These are phyloP conservation scores for Pseudogymnoascus sp. DNA, from an alignment of 2,329 filamentous ascomycete species.

Conservation along the genomic window DNA sequence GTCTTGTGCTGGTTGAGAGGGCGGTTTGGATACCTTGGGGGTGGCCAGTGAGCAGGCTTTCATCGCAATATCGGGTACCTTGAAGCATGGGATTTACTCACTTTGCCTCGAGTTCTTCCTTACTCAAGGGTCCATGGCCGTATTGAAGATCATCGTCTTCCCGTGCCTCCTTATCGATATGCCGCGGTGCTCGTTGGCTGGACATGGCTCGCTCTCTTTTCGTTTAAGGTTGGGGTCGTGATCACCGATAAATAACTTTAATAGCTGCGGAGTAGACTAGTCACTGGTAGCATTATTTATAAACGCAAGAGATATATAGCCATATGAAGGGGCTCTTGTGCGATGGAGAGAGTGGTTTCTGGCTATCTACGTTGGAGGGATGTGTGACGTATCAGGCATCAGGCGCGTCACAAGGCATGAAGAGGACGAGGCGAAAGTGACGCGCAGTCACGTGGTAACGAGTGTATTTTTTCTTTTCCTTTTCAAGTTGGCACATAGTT, in stretches of 20 bases:
- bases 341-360: neutral
- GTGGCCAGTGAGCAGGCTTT: slow-evolving; percentile 12
- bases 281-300: neutral
- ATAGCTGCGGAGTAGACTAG: neutral
- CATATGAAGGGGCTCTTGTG: neutral
- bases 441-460: neutral
- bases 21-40: slow-evolving; percentile 65
- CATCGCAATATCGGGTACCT: neutral
- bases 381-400: slow-evolving; percentile 1
- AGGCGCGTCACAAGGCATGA: neutral
- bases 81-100: slow-evolving; percentile 12
- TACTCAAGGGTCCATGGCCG: slow-evolving; percentile 31
- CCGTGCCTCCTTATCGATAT: slow-evolving; percentile 19
- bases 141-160: slow-evolving; percentile 41
- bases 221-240: neutral
- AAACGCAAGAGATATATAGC: neutral
- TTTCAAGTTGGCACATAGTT: too few relatives aligned
- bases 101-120: slow-evolving; percentile 20
- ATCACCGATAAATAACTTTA: neutral
- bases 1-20: slow-evolving; percentile 75
- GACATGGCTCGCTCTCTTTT: neutral
- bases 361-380: neutral
- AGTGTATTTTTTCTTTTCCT: too few relatives aligned
- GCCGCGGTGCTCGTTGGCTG: neutral
- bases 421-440: neutral